Percentiles rank a stretch among this genome's conserved stretches.
These are phyloP conservation scores for Dictyostelium intermedium DNA, from an alignment of 78 protist genomes.

Conservation along the genomic window DNA sequence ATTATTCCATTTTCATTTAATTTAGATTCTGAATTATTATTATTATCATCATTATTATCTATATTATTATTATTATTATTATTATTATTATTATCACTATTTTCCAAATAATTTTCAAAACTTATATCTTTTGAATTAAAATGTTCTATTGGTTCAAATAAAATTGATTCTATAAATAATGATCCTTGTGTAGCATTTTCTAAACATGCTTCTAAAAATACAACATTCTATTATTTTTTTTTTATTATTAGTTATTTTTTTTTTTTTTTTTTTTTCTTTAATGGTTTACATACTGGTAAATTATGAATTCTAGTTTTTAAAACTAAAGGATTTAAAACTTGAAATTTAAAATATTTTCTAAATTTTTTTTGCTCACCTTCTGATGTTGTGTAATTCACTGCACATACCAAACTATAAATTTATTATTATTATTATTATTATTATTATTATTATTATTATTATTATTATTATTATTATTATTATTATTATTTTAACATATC, in stretches of 20 bases:
- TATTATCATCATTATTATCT: neutral
- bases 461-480: too few species aligned
- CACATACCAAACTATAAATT: conserved; percentile 54
- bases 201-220: conserved; percentile 69
- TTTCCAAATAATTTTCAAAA: neutral
- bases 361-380: conserved; percentile 66
- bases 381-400: conserved; percentile 65
- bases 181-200: conserved; percentile 75
- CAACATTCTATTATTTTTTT: conserved; percentile 4
- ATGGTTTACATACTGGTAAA: conserved; percentile 40
- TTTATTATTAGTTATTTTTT: too few species aligned
- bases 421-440: too few species aligned
- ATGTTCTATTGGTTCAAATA: conserved; percentile 52
- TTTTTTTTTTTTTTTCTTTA: neutral
- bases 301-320: conserved; percentile 71
- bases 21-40: neutral
- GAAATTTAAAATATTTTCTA: conserved; percentile 79
- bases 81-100: neutral
- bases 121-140: conserved; percentile 30
- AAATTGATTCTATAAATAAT: conserved; percentile 51
- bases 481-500: too few species aligned
- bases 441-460: too few species aligned
- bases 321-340: conserved; percentile 74
- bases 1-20: neutral
- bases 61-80: neutral